phyloP scores from a whole-genome alignment of 192 early-diverging fungal species.

The Coemansia sp. region DNA sequence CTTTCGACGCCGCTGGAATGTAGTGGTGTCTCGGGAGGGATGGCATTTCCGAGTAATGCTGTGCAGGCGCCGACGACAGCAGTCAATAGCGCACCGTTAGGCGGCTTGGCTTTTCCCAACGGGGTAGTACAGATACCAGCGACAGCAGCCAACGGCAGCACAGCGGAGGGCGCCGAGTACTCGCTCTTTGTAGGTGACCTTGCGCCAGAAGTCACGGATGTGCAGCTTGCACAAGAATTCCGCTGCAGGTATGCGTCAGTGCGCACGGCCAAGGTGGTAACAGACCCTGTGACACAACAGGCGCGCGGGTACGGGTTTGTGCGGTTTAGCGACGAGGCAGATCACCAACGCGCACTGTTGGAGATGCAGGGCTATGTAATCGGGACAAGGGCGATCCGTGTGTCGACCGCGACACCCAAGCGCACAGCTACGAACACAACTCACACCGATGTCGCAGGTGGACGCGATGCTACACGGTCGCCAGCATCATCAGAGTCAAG shows the following conservation, averaged over 20 bases:
- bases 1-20: not conserved
- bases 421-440: constrained; percentile 21
- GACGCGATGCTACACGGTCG: constrained; percentile 29
- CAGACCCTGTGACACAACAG: constrained; percentile 76
- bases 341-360: constrained; percentile 82
- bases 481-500: constrained; percentile 36
- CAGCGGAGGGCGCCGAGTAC: constrained; percentile 68
- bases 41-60: not conserved
- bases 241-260: constrained; percentile 79
- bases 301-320: constrained; percentile 96
- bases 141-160: not conserved
- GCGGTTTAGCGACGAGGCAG: constrained; percentile 81
- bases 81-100: not conserved
- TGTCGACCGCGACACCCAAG: constrained; percentile 77
- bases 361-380: constrained; percentile 87
- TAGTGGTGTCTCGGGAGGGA: not conserved
- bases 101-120: not conserved
- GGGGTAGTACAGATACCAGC: not conserved
- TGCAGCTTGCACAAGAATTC: constrained; percentile 68
- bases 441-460: constrained; percentile 5
- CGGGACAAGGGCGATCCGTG: constrained; percentile 86
- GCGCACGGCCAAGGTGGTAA: constrained; percentile 92
- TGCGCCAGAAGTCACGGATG: constrained; percentile 84
- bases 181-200: constrained; percentile 97
- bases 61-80: not conserved